phyloP scores from a whole-genome alignment of 2,329 filamentous ascomycete species.

The Colletotrichum endophyticum region DNA sequence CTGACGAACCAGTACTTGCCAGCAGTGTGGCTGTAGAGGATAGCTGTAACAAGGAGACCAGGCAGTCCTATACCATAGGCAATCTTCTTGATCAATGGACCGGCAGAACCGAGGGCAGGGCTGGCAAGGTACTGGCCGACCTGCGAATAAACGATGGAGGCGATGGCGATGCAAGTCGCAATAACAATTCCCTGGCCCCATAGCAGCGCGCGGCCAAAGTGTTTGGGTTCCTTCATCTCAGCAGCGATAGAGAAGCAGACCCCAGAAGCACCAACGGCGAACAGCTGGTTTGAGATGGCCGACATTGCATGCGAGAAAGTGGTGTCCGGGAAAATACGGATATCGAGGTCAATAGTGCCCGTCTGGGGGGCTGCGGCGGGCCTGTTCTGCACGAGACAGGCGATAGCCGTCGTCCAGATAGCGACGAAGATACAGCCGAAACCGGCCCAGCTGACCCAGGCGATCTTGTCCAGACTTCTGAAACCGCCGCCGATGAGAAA shows the following conservation, averaged over 20 bases:
- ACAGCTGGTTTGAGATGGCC: background rate
- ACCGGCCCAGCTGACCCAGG: background rate
- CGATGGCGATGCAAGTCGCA: background rate
- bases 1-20: background rate
- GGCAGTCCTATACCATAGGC: background rate
- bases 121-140: background rate
- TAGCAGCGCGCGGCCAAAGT: background rate
- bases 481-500: background rate
- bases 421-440: background rate
- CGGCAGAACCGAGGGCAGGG: background rate
- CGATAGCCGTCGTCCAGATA: background rate
- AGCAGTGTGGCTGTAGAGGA: background rate
- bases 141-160: background rate
- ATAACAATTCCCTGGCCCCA: background rate
- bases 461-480: background rate
- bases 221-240: background rate
- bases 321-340: background rate
- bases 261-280: background rate
- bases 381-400: background rate
- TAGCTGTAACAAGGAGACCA: background rate
- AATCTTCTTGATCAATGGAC: background rate
- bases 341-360: background rate
- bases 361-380: background rate
- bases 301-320: background rate
- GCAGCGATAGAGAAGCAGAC: background rate